phyloP scores from a whole-genome alignment of 257 asterid genomes.

The Anisodus tanguticus region DNA sequence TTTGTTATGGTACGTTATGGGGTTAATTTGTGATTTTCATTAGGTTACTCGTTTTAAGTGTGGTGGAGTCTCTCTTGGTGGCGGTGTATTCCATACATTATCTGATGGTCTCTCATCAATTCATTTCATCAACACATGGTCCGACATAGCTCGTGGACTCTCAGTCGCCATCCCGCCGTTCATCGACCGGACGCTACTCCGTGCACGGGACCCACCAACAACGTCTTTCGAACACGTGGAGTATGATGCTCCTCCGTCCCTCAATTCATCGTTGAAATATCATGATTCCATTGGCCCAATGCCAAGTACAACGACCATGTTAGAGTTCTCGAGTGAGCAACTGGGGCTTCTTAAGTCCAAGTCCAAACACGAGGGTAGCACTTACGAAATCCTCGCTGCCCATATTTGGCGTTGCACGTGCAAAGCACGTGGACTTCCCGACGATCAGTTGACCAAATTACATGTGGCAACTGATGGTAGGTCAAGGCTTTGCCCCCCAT shows the following conservation, averaged over 20 bases:
- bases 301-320: slow-evolving; percentile 36
- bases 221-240: slow-evolving; percentile 37
- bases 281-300: neutral
- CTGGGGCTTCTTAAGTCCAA: slow-evolving; percentile 34
- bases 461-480: slow-evolving; percentile 75
- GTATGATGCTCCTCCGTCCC: slow-evolving; percentile 42
- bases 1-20: no score
- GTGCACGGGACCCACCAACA: slow-evolving; percentile 41
- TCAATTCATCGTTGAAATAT: neutral
- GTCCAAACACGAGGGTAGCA: slow-evolving; percentile 47
- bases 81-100: slow-evolving; percentile 51
- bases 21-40: neutral
- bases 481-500: slow-evolving; percentile 56
- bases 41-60: slow-evolving; percentile 56
- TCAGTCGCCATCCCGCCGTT: slow-evolving; percentile 47
- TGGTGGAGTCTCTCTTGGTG: slow-evolving; percentile 50
- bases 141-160: slow-evolving; percentile 47
- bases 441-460: slow-evolving; percentile 61
- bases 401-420: slow-evolving; percentile 82
- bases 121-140: slow-evolving; percentile 57
- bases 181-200: slow-evolving; percentile 48
- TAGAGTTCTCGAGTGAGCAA: slow-evolving; percentile 38
- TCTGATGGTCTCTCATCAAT: slow-evolving; percentile 54
- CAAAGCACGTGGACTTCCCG: slow-evolving; percentile 60
- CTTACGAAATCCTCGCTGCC: slow-evolving; percentile 74